Conservation (phyloP, 768 basidiomycete genomes). For the Hysterangium stoloniferum region DNA sequence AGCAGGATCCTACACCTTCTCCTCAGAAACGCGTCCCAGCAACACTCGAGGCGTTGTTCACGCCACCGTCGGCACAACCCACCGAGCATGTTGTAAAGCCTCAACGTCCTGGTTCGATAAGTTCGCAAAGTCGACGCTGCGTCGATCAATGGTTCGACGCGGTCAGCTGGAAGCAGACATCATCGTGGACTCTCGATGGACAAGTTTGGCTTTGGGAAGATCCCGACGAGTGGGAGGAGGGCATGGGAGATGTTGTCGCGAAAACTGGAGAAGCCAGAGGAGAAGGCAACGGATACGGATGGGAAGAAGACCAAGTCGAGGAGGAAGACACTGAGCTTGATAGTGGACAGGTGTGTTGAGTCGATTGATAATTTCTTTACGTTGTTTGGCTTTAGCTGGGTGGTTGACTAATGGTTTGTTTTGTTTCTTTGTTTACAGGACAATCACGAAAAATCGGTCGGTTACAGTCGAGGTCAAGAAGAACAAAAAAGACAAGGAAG, state of each 20-base stretch:
- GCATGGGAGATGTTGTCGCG: no score
- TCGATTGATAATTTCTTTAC: no score
- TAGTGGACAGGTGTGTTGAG: slow-evolving; percentile 51
- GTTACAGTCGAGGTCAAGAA: slow-evolving; percentile 23
- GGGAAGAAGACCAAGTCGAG: slow-evolving; percentile 35
- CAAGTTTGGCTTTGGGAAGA: slow-evolving; percentile 70
- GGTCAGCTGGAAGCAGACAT: slow-evolving; percentile 41
- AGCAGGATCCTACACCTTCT: slow-evolving; percentile 7
- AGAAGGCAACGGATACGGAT: not conserved
- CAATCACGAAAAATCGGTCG: slow-evolving; percentile 28
- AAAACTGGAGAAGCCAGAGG: no score
- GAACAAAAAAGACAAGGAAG: slow-evolving; percentile 12
- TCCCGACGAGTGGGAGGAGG: no score
- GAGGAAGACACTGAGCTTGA: slow-evolving; percentile 74
- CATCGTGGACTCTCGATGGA: slow-evolving; percentile 69
- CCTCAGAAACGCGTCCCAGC: slow-evolving; percentile 1
- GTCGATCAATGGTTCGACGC: slow-evolving; percentile 27
- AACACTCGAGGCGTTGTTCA: not conserved
- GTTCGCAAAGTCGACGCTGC: slow-evolving; percentile 20
- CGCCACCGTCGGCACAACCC: not conserved
- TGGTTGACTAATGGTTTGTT: not conserved
- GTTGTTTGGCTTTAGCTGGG: not conserved
- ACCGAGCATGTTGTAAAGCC: slow-evolving; percentile 9
- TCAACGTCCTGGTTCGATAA: no score
- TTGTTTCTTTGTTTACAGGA: slow-evolving; percentile 5